Conservation (phyloP, 2,329 filamentous ascomycete species). For the Fusarium protoensiforme region DNA sequence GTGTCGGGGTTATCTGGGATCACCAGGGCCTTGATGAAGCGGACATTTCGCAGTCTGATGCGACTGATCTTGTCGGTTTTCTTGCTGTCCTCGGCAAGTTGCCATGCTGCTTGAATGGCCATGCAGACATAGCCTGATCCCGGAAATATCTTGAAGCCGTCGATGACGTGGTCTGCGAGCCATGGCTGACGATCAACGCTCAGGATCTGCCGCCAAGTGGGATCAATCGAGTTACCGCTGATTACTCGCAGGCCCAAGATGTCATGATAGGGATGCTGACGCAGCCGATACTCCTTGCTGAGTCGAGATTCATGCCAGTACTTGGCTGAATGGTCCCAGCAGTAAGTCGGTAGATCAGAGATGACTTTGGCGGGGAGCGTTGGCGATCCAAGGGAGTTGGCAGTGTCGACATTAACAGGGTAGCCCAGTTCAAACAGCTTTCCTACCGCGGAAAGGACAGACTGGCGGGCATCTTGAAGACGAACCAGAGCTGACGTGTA, state of each 20-base stretch:
- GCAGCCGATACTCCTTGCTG: not conserved
- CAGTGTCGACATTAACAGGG: slow-evolving; percentile 1
- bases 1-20: not conserved
- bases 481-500: slow-evolving; percentile 39
- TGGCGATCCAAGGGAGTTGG: not conserved
- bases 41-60: not conserved
- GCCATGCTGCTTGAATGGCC: not conserved
- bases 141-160: not conserved
- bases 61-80: not conserved
- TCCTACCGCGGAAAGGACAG: not conserved
- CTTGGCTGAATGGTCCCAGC: slow-evolving; percentile 51
- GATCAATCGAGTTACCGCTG: not conserved
- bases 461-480: not conserved
- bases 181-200: not conserved
- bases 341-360: slow-evolving; percentile 50
- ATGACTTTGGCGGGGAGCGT: slow-evolving; percentile 1
- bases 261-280: not conserved
- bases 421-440: slow-evolving; percentile 7
- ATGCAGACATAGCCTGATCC: not conserved
- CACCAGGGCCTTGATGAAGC: not conserved
- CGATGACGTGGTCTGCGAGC: not conserved
- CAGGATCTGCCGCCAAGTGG: not conserved
- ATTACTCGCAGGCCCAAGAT: not conserved
- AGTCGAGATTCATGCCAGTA: not conserved
- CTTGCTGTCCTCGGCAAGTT: not conserved